Evolutionary conservation across 2,329 filamentous ascomycete species (phyloP), one percentile per base, ranked within the genome.

Genomic region (Bimuria novae-zelandiae): DNA sequence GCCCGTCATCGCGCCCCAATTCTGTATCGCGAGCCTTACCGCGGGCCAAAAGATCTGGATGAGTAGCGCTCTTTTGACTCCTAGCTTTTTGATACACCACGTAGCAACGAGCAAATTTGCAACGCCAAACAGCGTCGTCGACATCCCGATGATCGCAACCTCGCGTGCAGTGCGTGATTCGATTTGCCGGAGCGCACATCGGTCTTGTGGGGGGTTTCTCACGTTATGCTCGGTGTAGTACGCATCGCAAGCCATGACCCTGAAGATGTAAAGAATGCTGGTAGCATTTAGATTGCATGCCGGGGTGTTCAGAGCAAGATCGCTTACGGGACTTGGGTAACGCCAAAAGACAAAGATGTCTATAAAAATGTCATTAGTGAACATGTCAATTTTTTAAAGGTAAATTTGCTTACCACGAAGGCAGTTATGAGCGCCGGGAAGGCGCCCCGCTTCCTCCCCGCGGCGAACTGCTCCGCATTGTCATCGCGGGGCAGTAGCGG

Each of bases 181-280:
- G 54, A 90, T 87, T 56, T 83, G 82, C 49, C 82, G 82, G 29
- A 80, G 78, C 41, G 77, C 79, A 64, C 88, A 90, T 14, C 82
- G 77, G 54, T 86, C 82, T 3, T 77, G 76, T 3, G 69, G 62
- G 1, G 77, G 79, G 8, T 73, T 60, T 49, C 27, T 54, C 0
- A 80, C 77, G 11, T 81, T 78, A 62, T 89, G 82, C 2, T 76
- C 75, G 30, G 79, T 75, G 71, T 89, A 90, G 68, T 85, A 90
- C 46, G 82, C 80, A 49, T 90, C 84, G 71, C 88, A 90, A 44
- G 84, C 85, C 86, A 90, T 89, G 1, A 88, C 67, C 52, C 85
- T 84, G 61, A 90, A 89, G 21, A 87, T 84, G 69, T 87, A 88
- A 40, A 88, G 70, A 5, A 82, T 67, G 36, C 55, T 54, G 27